These are phyloP conservation scores for Casuarina equisetifolia DNA, from an alignment of 306 rosid genomes.

Conservation along the genomic window DNA sequence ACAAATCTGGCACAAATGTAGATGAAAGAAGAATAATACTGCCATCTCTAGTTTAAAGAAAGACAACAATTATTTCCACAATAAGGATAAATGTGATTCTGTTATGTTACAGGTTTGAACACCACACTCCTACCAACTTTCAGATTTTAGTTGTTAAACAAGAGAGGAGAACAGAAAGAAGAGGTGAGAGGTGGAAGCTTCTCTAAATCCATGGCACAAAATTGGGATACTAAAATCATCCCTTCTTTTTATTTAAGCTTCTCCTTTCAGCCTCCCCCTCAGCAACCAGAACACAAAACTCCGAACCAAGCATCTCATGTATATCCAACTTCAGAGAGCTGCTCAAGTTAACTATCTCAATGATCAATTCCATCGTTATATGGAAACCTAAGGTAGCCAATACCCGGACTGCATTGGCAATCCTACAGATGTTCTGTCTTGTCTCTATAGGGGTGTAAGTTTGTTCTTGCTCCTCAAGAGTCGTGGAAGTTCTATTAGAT, in stretches of 20 bases:
- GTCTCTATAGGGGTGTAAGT: slow-evolving; percentile 48
- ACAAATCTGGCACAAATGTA: no score
- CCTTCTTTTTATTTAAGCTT: slow-evolving; percentile 54
- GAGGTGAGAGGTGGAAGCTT: not conserved
- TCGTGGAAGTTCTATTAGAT: slow-evolving; percentile 10
- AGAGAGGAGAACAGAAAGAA: not conserved
- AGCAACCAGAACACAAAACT: slow-evolving; percentile 75
- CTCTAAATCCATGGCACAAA: not conserved
- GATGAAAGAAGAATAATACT: not conserved
- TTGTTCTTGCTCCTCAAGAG: slow-evolving; percentile 61
- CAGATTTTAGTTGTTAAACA: not conserved
- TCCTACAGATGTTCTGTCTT: slow-evolving; percentile 72
- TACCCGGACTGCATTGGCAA: slow-evolving; percentile 77
- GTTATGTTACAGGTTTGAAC: not conserved
- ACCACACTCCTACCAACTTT: not conserved
- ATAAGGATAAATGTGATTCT: not conserved
- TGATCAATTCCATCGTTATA: slow-evolving; percentile 57
- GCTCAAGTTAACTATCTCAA: slow-evolving; percentile 60
- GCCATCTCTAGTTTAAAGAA: not conserved
- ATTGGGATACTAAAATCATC: slow-evolving; percentile 27
- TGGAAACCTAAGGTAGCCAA: slow-evolving; percentile 63
- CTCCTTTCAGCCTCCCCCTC: slow-evolving; percentile 83
- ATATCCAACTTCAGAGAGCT: slow-evolving; percentile 52
- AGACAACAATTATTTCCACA: not conserved
- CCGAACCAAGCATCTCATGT: slow-evolving; percentile 86